Conservation (phyloP, 1,284 basidiomycete genomes). For the Porogramme epimiltina region DNA sequence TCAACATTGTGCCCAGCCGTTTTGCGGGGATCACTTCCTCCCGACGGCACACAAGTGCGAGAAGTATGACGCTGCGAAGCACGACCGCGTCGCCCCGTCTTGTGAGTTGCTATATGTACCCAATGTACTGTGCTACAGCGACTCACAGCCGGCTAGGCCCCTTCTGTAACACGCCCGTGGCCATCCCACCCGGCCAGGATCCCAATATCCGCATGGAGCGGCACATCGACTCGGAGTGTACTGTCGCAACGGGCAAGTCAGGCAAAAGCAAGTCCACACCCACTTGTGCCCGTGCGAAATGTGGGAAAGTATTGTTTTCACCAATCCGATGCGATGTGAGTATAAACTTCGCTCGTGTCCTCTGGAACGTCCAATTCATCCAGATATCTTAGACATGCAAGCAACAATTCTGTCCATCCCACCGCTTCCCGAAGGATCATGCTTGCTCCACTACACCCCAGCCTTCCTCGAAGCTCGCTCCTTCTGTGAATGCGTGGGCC, state of each 20-base stretch:
- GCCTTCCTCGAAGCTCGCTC: constrained; percentile 12
- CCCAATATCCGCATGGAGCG: constrained; percentile 77
- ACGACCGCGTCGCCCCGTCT: constrained; percentile 71
- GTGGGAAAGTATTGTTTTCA: constrained; percentile 70
- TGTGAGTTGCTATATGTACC: constrained; percentile 47
- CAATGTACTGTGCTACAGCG: neutral
- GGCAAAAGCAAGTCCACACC: constrained; percentile 52
- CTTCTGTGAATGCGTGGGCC: constrained; percentile 16
- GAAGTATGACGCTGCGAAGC: constrained; percentile 68
- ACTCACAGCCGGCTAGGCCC: constrained; percentile 49
- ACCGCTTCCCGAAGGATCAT: constrained; percentile 74
- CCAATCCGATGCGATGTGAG: constrained; percentile 71
- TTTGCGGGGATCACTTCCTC: constrained; percentile 76
- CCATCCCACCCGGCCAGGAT: constrained; percentile 72
- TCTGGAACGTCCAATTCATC: neutral
- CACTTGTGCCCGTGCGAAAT: constrained; percentile 60
- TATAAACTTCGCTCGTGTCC: neutral
- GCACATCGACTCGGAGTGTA: constrained; percentile 67
- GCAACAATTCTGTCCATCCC: constrained; percentile 69
- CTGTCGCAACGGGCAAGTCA: constrained; percentile 62
- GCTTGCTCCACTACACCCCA: constrained; percentile 42
- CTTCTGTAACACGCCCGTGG: constrained; percentile 69
- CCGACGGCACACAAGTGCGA: constrained; percentile 65
- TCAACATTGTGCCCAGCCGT: constrained; percentile 65
- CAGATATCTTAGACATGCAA: constrained; percentile 54